Base-by-base conservation (phyloP, 2,329 filamentous ascomycete species). In the Cladosporium sp. region DNA sequence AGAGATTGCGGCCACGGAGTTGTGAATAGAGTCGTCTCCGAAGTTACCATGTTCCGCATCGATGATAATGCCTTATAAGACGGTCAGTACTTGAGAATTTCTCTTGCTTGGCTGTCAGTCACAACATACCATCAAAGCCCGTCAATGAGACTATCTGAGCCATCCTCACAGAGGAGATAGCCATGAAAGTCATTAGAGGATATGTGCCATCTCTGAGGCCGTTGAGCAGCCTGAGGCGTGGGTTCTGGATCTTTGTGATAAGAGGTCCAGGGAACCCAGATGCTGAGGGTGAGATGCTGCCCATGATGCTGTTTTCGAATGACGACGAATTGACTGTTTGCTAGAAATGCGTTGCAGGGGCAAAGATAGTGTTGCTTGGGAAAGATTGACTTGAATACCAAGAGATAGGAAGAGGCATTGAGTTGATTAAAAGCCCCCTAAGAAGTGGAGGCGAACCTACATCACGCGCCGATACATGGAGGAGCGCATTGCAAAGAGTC, bases 71-170 rank as follows among this genome's bases (percentile, higher is more conserved):
- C 83, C 54, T 51, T 25, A 18, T 3, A 32, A 38, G 2, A 16
- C 4, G 3, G n/a, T 8, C 20, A 16, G 13, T 25, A 25, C 19
- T 19, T n/a, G 22, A n/a, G n/a, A 7, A 27, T 18, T n/a, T 32
- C 5, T 11, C 15, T 19, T 27, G 16, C 22, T 5, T 27, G 12
- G n/a, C 20, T 27, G 4, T n/a, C 4, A 13, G n/a, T 2, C 12
- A 8, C 11, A 2, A 15, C 25, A 12, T 33, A 43, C 49, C 86
- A 61, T 86, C 83, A 1, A 83, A 74, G 1, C 82, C 83, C 2
- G 76, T 77, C 49, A 80, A 71, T 1, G 84, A 82, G 41, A 88
- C 69, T 15, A 78, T 71, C 51, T 78, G 75, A 29, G 75, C 75
- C 52, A 66, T 62, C 35, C 75, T 70, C 0, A 76, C 64, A 0